Evolutionary conservation across 768 basidiomycete genomes (phyloP), one percentile per base, ranked within the genome.

Genomic region (Russula vinacea): DNA sequence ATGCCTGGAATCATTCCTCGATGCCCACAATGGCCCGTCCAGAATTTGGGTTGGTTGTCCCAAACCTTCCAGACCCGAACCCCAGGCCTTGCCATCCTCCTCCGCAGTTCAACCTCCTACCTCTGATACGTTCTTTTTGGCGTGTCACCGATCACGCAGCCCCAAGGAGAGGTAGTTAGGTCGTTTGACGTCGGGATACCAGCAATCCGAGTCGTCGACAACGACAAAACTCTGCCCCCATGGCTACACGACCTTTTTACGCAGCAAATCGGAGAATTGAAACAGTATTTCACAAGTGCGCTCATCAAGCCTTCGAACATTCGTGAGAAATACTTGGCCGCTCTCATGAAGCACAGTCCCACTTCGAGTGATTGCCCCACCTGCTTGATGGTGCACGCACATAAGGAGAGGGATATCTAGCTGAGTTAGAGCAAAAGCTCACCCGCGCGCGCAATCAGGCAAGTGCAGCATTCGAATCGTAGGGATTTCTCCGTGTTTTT

Each of bases 181-280:
- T 29, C 29, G 29, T 29, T 29, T 29, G 29, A 29, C 35, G 2
- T 35, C 35, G 35, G 35, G 10, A 1, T 35, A 10, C 1, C 35
- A 7, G 35, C 35, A 10, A 35, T 8, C n/a, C n/a, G n/a, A n/a
- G n/a, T n/a, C n/a, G n/a, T n/a, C 35, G 6, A 35, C 35, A 35
- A 8, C 5, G 0, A 22, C 22, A n/a, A 26, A 26, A 7, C 24
- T n/a, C 32, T 13, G 5, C 22, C 22, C 11, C 7, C 32, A 5
- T 58, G 62, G 62, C 6, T 64, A 26, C 51, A 17, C 16, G 24
- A 17, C n/a, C 5, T 64, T 53, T 47, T 64, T 6, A 58, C 22
- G 3, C 33, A 22, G 2, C 6, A 47, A 42, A 58, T 64, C 3
- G n/a, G 2, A 13, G 24, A 58, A 32, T 26, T 45, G 44, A 19